Conservation (phyloP, 2,329 filamentous ascomycete genomes). For the Ophiostoma ips region DNA sequence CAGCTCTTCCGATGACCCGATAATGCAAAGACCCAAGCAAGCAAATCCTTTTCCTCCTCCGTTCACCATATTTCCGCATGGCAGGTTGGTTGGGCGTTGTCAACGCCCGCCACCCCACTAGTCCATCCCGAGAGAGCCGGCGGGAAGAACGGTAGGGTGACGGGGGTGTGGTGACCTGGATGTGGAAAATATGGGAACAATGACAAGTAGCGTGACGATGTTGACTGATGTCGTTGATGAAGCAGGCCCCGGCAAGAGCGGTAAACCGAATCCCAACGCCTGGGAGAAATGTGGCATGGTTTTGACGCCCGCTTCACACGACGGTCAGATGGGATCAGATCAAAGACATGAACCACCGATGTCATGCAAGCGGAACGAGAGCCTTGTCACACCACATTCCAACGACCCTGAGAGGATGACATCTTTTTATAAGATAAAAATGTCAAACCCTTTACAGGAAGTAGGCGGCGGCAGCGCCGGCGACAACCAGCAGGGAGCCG, state of each 20-base stretch:
- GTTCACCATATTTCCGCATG: background rate
- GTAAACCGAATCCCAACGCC: background rate
- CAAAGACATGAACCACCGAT: too few species aligned
- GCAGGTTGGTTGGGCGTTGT: too few species aligned
- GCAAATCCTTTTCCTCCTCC: background rate
- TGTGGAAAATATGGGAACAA: background rate
- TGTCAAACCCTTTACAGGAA: constrained; percentile 23
- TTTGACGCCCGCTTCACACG: too few species aligned
- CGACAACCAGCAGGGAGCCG: constrained; percentile 22
- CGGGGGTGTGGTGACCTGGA: background rate
- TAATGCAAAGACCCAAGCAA: background rate
- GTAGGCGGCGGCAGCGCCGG: constrained; percentile 27
- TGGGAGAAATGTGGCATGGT: too few species aligned
- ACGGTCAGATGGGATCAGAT: too few species aligned
- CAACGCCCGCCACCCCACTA: background rate
- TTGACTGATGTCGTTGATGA: background rate
- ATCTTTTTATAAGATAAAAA: background rate
- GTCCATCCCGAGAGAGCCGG: background rate
- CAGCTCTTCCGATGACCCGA: background rate
- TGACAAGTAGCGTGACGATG: background rate
- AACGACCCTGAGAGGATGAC: background rate
- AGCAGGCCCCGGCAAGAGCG: background rate
- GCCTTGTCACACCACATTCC: background rate
- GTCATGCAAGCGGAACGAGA: too few species aligned
- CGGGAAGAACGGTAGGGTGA: background rate